phyloP scores from a whole-genome alignment of 257 asterid species.

The Fraxinus americana region DNA sequence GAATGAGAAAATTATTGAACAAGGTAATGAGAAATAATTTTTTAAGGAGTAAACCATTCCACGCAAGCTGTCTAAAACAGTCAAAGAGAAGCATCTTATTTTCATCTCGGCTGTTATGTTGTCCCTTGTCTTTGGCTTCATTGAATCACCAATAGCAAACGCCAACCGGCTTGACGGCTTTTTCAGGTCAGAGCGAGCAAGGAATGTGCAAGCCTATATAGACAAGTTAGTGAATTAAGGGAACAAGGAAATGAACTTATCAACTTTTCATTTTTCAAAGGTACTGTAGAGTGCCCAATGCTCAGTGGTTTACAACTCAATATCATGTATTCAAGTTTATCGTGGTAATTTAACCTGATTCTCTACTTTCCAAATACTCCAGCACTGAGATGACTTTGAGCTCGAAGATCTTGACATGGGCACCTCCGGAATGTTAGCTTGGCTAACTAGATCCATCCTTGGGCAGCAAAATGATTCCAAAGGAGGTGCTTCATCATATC shows the following conservation, averaged over 20 bases:
- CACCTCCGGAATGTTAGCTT: slow-evolving; percentile 75
- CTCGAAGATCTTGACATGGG: slow-evolving; percentile 85
- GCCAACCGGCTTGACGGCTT: slow-evolving; percentile 87
- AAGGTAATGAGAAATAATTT: slow-evolving; percentile 13
- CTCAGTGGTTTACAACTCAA: slow-evolving; percentile 20
- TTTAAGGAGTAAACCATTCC: slow-evolving; percentile 73
- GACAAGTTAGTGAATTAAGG: slow-evolving; percentile 17
- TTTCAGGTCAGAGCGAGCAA: slow-evolving; percentile 88
- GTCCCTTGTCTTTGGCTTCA: slow-evolving; percentile 89
- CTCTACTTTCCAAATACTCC: slow-evolving; percentile 99
- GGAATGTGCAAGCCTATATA: slow-evolving; percentile 92
- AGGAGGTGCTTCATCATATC: slow-evolving; percentile 69
- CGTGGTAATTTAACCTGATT: slow-evolving; percentile 66
- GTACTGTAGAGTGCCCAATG: slow-evolving; percentile 7
- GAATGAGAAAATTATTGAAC: slow-evolving; percentile 20
- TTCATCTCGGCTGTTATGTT: slow-evolving; percentile 93
- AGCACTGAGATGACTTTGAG: slow-evolving; percentile 76
- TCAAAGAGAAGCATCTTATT: slow-evolving; percentile 83
- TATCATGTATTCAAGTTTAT: slow-evolving; percentile 7
- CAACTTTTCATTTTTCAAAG: neutral
- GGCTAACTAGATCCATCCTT: slow-evolving; percentile 87
- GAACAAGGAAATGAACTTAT: slow-evolving; percentile 6
- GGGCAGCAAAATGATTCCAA: slow-evolving; percentile 82
- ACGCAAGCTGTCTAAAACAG: slow-evolving; percentile 88
- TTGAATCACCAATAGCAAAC: slow-evolving; percentile 82